Evolutionary conservation across 169 alveolate genomes (phyloP), one percentile per base, ranked within the genome.

Genomic region (Cryptosporidium parvum): DNA sequence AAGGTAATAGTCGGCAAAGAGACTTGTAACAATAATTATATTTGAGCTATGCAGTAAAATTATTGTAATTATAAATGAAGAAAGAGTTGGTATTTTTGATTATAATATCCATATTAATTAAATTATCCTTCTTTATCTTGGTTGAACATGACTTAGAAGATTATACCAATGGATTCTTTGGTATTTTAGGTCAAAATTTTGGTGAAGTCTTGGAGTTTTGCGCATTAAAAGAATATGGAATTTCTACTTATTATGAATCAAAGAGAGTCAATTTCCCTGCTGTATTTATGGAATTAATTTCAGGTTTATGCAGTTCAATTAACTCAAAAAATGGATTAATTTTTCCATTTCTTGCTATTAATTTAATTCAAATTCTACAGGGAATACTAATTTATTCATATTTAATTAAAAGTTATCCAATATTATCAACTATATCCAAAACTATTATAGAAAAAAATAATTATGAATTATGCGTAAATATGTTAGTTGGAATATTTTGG

Each of bases 121-220:
- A 44, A 58, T 18, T 51, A 33, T 31, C 48, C n/a, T 53, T 62
- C 21, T 73, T 73, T 59, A 26, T 31, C 6, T 31, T 33, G 16
- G 23, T 37, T 26, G 53, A 59, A 8, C 69, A 52, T 35, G 70
- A 59, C 5, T 29, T 56, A 0, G 61, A 73, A 23, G 45, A 73
- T 1, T 73, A 56, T n/a, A 73, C 69, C 0, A 56, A 73, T 59
- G 86, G 86, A 0, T 59, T 53, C 58, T 73, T 73, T 42, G 44
- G 23, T 14, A 62, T 26, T 9, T 37, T 65, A 8, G 89, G 89
- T 4, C 52, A 31, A 9, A 65, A 37, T 16, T 65, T 45, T 51
- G 67, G 31, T n/a, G 89, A 80, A 3, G 52, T 80, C 23, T 45
- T 62, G 26, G 89, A 80, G 2, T 62, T 37, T 33, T 80, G 89